Conservation (phyloP, 2,329 filamentous ascomycete genomes). For the Hirsutella rhossiliensis region DNA sequence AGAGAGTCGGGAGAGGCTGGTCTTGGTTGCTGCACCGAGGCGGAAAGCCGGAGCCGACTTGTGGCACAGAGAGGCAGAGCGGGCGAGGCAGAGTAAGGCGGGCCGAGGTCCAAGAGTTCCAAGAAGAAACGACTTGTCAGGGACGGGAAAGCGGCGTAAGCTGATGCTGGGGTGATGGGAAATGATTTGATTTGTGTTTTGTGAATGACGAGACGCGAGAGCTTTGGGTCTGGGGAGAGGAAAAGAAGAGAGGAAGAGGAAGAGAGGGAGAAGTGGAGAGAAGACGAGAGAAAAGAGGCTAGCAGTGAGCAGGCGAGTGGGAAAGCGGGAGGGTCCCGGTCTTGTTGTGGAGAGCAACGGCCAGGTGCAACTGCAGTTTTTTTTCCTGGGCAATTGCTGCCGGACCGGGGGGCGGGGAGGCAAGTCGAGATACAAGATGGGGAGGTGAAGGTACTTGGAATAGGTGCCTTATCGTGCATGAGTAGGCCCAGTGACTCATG, state of each 20-base stretch:
- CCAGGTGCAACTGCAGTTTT: neutral
- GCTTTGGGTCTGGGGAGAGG: neutral
- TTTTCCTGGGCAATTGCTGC: too few relatives aligned
- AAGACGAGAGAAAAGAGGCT: neutral
- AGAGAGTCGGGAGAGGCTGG: neutral
- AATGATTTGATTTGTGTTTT: constrained; percentile 4
- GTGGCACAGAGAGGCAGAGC: neutral
- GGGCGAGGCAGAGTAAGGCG: constrained; percentile 3
- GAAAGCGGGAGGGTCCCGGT: neutral
- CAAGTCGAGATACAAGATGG: too few relatives aligned
- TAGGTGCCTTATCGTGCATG: too few relatives aligned
- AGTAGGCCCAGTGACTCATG: too few relatives aligned
- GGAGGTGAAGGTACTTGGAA: too few relatives aligned
- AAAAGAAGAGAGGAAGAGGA: neutral
- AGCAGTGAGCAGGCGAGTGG: neutral
- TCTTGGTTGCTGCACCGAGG: neutral
- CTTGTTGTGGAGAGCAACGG: neutral
- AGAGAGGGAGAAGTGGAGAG: constrained; percentile 1
- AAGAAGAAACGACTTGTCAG: constrained; percentile 3
- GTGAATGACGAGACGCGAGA: neutral
- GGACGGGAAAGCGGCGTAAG: neutral
- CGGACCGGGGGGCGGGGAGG: too few relatives aligned
- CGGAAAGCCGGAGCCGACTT: neutral
- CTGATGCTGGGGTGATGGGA: constrained; percentile 3
- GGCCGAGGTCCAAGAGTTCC: neutral